Conservation (phyloP, 345 rosid genomes). For the Citrus unshiu region DNA sequence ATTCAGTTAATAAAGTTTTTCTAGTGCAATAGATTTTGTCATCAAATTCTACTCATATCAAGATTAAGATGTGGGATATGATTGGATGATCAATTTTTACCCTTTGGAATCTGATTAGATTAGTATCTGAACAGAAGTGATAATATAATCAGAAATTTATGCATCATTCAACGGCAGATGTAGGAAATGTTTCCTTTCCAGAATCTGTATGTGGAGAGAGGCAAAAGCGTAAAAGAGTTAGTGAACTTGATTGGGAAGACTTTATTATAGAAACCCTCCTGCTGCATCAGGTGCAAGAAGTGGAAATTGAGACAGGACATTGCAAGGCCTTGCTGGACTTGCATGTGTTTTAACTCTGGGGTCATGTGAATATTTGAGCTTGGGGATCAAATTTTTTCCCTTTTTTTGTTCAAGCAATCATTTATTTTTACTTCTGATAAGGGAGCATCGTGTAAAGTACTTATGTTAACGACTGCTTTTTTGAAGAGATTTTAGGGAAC, state of each 20-base stretch:
- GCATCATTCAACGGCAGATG: slow-evolving; percentile 3
- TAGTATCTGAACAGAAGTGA: too few relatives aligned
- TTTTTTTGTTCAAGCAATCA: background rate
- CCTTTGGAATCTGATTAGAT: background rate
- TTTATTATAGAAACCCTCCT: slow-evolving; percentile 69
- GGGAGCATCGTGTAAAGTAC: background rate
- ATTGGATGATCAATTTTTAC: background rate
- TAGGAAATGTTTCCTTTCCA: background rate
- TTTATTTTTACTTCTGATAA: background rate
- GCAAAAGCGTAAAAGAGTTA: slow-evolving; percentile 31
- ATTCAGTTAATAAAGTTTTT: too few relatives aligned
- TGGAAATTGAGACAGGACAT: slow-evolving; percentile 77
- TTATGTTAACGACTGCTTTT: background rate
- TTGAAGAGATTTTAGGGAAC: background rate
- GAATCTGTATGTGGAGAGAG: slow-evolving; percentile 26
- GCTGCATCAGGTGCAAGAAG: slow-evolving; percentile 65
- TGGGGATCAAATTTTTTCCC: background rate
- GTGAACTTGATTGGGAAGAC: slow-evolving; percentile 76
- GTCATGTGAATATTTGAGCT: slow-evolving; percentile 14
- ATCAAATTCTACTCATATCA: background rate
- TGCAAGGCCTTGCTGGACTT: slow-evolving; percentile 62
- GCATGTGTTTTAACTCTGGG: slow-evolving; percentile 61
- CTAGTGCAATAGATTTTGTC: too few relatives aligned
- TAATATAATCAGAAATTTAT: too few relatives aligned
- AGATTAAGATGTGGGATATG: background rate